Evolutionary conservation across 495 filamentous ascomycete species (phyloP).

Genomic region (Annulohypoxylon maeteangense): DNA sequence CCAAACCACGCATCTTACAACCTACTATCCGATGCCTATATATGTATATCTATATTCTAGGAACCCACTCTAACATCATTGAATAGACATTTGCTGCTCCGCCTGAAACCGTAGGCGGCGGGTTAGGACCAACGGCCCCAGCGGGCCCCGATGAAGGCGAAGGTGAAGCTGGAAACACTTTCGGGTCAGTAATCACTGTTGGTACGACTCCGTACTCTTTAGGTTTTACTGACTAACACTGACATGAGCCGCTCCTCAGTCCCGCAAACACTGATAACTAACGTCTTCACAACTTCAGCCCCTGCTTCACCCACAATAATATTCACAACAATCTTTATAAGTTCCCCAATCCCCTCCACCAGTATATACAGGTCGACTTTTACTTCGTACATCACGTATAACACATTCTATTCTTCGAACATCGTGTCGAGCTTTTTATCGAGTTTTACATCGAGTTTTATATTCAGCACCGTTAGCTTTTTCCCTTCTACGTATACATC

Average conservation of each 20-base stretch:
- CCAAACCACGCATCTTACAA: not conserved
- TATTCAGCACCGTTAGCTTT: not conserved
- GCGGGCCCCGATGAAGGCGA: conserved; percentile 15
- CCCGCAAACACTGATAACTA: conserved; percentile 25
- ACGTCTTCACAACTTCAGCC: not conserved
- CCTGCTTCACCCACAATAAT: not conserved
- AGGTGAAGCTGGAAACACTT: conserved; percentile 21
- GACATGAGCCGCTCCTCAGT: conserved; percentile 43
- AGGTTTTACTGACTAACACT: conserved; percentile 46
- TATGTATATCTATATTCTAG: not conserved
- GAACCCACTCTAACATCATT: not conserved
- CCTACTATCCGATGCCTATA: not conserved
- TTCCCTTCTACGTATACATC: conserved; percentile 18
- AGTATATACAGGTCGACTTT: not conserved
- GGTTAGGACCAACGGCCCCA: conserved; percentile 7
- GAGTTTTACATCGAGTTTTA: conserved; percentile 10
- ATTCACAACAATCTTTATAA: not conserved
- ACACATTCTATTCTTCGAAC: not conserved
- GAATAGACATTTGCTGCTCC: not conserved
- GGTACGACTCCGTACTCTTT: conserved; percentile 45
- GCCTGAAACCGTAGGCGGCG: not conserved
- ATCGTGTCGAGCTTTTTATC: not conserved
- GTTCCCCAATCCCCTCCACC: not conserved
- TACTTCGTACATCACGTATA: not conserved
- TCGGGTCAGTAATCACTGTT: conserved; percentile 43